phyloP scores from a whole-genome alignment of 2,329 filamentous ascomycete genomes.

The Monilinia laxa region DNA sequence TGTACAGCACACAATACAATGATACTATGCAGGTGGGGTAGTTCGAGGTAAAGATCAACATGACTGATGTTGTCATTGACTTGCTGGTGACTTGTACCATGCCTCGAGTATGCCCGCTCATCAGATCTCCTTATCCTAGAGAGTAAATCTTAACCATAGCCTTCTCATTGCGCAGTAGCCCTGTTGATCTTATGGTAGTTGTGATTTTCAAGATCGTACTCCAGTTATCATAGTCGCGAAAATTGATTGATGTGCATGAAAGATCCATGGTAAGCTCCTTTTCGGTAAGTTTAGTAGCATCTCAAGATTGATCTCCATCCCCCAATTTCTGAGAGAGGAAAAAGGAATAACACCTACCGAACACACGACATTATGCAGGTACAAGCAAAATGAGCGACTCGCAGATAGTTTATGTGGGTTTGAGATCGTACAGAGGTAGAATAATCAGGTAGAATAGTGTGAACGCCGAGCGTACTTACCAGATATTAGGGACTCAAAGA shows the following conservation, averaged over 20 bases:
- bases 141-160: background rate
- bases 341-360: no score
- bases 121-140: background rate
- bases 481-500: background rate
- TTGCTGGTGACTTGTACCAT: background rate
- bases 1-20: background rate
- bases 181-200: slow-evolving; percentile 12
- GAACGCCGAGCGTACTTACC: background rate
- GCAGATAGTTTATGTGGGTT: slow-evolving; percentile 2
- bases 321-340: background rate
- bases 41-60: slow-evolving; percentile 13
- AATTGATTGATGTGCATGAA: slow-evolving; percentile 18
- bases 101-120: background rate
- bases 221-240: slow-evolving; percentile 7
- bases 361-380: slow-evolving; percentile 23
- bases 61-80: slow-evolving; percentile 9
- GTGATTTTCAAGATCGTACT: slow-evolving; percentile 11
- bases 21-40: slow-evolving; percentile 2
- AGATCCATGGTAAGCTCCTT: background rate
- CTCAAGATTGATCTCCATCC: slow-evolving; percentile 10
- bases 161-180: slow-evolving; percentile 6
- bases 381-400: slow-evolving; percentile 13
- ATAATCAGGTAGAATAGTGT: background rate
- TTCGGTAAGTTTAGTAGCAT: slow-evolving; percentile 12
- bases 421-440: background rate